Conservation (phyloP, 2,329 filamentous ascomycete genomes). For the Clarireedia paspali region DNA sequence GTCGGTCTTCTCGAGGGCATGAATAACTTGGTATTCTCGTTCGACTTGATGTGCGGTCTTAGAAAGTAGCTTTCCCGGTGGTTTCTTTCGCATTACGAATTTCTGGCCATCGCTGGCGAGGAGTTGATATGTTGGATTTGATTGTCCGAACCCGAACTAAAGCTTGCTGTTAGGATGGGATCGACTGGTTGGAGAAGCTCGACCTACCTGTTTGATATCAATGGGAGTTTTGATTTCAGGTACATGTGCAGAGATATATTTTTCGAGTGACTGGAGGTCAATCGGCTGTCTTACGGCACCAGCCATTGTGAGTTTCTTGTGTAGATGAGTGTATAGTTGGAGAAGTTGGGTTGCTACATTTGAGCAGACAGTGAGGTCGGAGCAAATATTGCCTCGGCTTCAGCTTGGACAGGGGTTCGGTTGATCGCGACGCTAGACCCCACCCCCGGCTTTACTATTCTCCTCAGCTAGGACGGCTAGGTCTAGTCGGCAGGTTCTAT, state of each 20-base stretch:
- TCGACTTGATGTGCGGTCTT: slow-evolving; percentile 95
- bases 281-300: slow-evolving; percentile 86
- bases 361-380: background rate
- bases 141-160: slow-evolving; percentile 94
- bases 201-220: slow-evolving; percentile 76
- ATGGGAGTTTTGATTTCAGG: slow-evolving; percentile 76
- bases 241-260: slow-evolving; percentile 70
- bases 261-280: slow-evolving; percentile 69
- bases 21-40: slow-evolving; percentile 86
- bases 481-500: background rate
- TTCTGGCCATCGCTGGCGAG: slow-evolving; percentile 60
- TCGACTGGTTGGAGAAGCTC: background rate
- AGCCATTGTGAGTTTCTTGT: slow-evolving; percentile 52
- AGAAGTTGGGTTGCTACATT: background rate
- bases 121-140: slow-evolving; percentile 93
- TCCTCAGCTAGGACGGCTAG: background rate
- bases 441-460: background rate
- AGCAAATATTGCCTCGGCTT: slow-evolving; percentile 5
- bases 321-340: background rate
- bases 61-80: slow-evolving; percentile 86
- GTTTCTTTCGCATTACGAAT: slow-evolving; percentile 95
- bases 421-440: background rate
- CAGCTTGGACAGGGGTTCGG: slow-evolving; percentile 5
- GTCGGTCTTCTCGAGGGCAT: slow-evolving; percentile 69
- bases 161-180: slow-evolving; percentile 1